Evolutionary conservation across 2,329 filamentous ascomycete species (phyloP).

Genomic region (Byssothecium circinans): DNA sequence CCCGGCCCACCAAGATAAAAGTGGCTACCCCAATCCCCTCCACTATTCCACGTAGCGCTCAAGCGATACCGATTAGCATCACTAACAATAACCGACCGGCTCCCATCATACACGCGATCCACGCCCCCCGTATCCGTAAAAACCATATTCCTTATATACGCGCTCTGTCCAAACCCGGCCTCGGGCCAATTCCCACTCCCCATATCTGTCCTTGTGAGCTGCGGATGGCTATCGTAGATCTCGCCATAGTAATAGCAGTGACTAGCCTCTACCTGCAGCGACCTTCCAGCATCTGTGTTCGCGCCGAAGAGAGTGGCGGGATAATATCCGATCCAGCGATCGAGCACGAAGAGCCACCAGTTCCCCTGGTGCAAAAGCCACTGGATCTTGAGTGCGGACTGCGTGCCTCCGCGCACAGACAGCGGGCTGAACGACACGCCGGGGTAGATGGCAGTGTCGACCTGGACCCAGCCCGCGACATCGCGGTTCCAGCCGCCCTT

Average conservation of each 20-base stretch:
- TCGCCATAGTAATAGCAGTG: constrained; percentile 18
- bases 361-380: constrained; percentile 16
- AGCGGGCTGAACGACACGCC: constrained; percentile 12
- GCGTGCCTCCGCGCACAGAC: constrained; percentile 14
- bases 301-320: constrained; percentile 15
- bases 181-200: constrained; percentile 16
- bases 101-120: constrained; percentile 15
- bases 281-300: constrained; percentile 9
- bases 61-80: constrained; percentile 16
- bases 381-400: constrained; percentile 17
- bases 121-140: constrained; percentile 11
- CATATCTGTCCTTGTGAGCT: constrained; percentile 18
- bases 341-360: constrained; percentile 20
- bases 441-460: constrained; percentile 15
- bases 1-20: constrained; percentile 20
- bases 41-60: constrained; percentile 6
- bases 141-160: constrained; percentile 17
- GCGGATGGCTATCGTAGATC: constrained; percentile 16
- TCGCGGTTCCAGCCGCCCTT: constrained; percentile 20
- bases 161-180: constrained; percentile 9
- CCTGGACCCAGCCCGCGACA: constrained; percentile 17
- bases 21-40: constrained; percentile 9
- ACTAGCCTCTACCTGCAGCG: constrained; percentile 6
- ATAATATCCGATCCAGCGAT: constrained; percentile 20
- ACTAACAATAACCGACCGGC: constrained; percentile 10